Percentiles rank a stretch among this genome's conserved stretches.
Evolutionary conservation across 805 yeast species (phyloP).

Genomic region (Tetrapisispora namnaoensis): DNA sequence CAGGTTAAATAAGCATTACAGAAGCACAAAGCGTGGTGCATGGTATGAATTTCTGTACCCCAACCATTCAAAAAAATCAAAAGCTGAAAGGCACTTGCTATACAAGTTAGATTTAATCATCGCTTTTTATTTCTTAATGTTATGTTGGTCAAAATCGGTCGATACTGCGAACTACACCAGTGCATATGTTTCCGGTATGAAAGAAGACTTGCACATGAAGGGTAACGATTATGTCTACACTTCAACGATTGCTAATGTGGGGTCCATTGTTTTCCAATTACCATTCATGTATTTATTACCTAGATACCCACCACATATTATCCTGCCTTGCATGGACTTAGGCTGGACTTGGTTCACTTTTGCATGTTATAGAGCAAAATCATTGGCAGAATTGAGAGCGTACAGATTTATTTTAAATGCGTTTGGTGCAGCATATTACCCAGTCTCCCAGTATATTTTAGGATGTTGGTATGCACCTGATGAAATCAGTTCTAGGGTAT

Average conservation of each 20-base stretch:
- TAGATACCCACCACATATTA: constrained; percentile 41
- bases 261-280: constrained; percentile 51
- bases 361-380: constrained; percentile 40
- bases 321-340: constrained; percentile 46
- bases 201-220: constrained; percentile 45
- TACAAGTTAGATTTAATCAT: constrained; percentile 47
- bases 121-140: constrained; percentile 46
- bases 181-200: constrained; percentile 60
- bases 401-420: constrained; percentile 58
- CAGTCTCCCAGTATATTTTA: constrained; percentile 49
- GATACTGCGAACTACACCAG: constrained; percentile 53
- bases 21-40: constrained; percentile 18
- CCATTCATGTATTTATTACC: constrained; percentile 57
- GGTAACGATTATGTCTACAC: constrained; percentile 58
- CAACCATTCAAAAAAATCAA: constrained; percentile 30
- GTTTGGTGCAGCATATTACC: constrained; percentile 60
- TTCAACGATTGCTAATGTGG: constrained; percentile 50
- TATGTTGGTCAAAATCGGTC: constrained; percentile 60
- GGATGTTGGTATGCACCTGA: constrained; percentile 54
- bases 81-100: constrained; percentile 37
- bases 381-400: constrained; percentile 45
- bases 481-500: constrained; percentile 55
- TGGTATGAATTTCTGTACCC: constrained; percentile 30
- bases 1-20: constrained; percentile 30
- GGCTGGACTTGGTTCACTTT: constrained; percentile 64